These are phyloP conservation scores for Scheffersomyces coipomensis DNA, from an alignment of 805 yeast genomes.

Conservation along the genomic window DNA sequence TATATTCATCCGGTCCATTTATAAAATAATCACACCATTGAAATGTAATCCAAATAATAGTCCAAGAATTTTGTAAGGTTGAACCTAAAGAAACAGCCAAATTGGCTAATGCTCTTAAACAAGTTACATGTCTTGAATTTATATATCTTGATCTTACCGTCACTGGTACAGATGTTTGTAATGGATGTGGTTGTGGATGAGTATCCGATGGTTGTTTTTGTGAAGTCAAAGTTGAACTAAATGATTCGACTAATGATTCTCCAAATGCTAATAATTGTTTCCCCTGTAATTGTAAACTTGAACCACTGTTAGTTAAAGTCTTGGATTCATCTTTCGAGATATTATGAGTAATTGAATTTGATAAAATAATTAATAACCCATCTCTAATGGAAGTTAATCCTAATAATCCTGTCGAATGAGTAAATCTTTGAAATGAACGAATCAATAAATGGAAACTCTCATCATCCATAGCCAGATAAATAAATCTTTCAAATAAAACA, in stretches of 20 bases:
- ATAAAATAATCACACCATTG: conserved; percentile 77
- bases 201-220: neutral
- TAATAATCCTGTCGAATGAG: conserved; percentile 82
- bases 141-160: conserved; percentile 25
- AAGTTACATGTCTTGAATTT: conserved; percentile 66
- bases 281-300: conserved; percentile 18
- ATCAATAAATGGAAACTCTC: conserved; percentile 67
- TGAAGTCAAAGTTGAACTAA: conserved; percentile 41
- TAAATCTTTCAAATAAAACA: conserved; percentile 33
- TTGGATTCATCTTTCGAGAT: neutral
- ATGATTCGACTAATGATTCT: conserved; percentile 51
- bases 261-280: conserved; percentile 44
- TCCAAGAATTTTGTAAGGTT: conserved; percentile 68
- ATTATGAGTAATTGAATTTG: conserved; percentile 20
- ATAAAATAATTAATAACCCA: conserved; percentile 31
- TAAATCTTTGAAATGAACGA: conserved; percentile 73
- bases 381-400: conserved; percentile 58
- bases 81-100: conserved; percentile 83
- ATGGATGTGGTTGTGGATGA: neutral
- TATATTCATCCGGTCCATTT: conserved; percentile 50
- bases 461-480: conserved; percentile 67
- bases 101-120: conserved; percentile 76
- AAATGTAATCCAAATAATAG: conserved; percentile 52
- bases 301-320: neutral
- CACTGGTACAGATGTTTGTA: neutral